phyloP scores from a whole-genome alignment of 73 alveolate species.

The Effrenium voratum region DNA sequence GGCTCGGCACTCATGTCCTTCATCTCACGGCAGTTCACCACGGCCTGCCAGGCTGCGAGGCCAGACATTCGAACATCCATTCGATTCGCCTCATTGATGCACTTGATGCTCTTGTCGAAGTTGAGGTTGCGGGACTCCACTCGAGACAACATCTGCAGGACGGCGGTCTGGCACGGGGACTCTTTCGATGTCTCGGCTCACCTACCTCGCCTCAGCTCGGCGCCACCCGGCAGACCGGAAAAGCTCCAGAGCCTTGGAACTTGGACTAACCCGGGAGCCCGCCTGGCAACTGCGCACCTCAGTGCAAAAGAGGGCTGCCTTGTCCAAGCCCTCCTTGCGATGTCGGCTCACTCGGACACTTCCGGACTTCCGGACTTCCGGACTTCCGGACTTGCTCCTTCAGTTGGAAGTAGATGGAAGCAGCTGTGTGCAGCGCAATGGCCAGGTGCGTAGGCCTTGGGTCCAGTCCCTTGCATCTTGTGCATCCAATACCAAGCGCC shows the following conservation, averaged over 20 bases:
- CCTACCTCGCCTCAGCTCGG: slow-evolving; percentile 53
- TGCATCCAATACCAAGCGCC: slow-evolving; percentile 24
- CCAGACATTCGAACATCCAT: background rate
- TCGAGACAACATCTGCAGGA: slow-evolving; percentile 62
- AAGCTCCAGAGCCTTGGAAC: slow-evolving; percentile 35
- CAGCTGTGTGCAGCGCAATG: slow-evolving; percentile 80
- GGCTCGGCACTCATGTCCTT: slow-evolving; percentile 6
- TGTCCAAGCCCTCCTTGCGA: slow-evolving; percentile 59
- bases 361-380: too few relatives aligned
- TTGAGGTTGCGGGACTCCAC: slow-evolving; percentile 69
- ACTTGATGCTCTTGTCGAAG: slow-evolving; percentile 80
- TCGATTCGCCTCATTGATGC: slow-evolving; percentile 30
- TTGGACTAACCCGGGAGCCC: too few relatives aligned
- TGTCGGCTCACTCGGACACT: too few relatives aligned
- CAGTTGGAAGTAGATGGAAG: slow-evolving; percentile 61
- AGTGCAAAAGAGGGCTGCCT: slow-evolving; percentile 46
- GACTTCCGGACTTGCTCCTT: background rate
- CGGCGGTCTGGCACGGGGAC: slow-evolving; percentile 63
- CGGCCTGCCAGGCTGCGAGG: slow-evolving; percentile 20
- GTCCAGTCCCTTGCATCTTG: background rate
- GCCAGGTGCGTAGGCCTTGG: slow-evolving; percentile 82
- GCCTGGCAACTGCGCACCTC: too few relatives aligned
- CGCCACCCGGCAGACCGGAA: slow-evolving; percentile 72
- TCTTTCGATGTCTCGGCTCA: background rate
- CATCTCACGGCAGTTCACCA: slow-evolving; percentile 56